These are phyloP conservation scores for Diaporthe velutina DNA, from an alignment of 2,329 filamentous ascomycete genomes.

Conservation along the genomic window DNA sequence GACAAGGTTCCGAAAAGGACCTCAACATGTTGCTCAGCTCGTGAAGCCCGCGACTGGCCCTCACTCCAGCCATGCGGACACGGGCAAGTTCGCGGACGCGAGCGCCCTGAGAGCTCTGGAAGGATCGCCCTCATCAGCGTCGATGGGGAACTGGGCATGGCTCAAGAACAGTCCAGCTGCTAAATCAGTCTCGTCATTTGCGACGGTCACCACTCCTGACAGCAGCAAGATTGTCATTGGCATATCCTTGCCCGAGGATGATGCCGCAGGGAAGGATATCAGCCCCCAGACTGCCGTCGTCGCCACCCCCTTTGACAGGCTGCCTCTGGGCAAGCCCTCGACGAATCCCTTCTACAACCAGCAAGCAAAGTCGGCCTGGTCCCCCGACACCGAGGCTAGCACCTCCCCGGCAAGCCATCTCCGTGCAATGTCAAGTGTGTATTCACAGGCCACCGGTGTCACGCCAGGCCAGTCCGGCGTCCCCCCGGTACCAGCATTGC, in stretches of 20 bases:
- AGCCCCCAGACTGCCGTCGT: slow-evolving; percentile 64
- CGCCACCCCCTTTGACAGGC: slow-evolving; percentile 53
- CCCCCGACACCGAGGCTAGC: slow-evolving; percentile 70
- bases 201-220: slow-evolving; percentile 56
- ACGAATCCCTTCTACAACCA: slow-evolving; percentile 44
- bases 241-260: slow-evolving; percentile 72
- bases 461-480: slow-evolving; percentile 50
- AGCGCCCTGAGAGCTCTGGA: slow-evolving; percentile 71
- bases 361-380: slow-evolving; percentile 68
- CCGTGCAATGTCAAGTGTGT: slow-evolving; percentile 70
- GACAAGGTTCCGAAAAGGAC: slow-evolving; percentile 60
- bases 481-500: slow-evolving; percentile 73
- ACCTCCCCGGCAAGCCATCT: slow-evolving; percentile 55
- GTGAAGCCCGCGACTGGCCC: slow-evolving; percentile 42
- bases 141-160: slow-evolving; percentile 71
- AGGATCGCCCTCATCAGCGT: slow-evolving; percentile 65
- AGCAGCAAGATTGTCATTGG: slow-evolving; percentile 82
- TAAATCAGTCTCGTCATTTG: neutral
- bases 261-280: slow-evolving; percentile 58
- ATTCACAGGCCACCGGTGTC: slow-evolving; percentile 66
- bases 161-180: slow-evolving; percentile 56
- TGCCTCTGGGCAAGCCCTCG: slow-evolving; percentile 41
- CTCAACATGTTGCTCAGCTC: slow-evolving; percentile 53
- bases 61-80: slow-evolving; percentile 31
- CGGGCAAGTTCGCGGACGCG: slow-evolving; percentile 68